Base-by-base conservation (phyloP, 148 eudicot species). In the Vaccinium vitisidaea region DNA sequence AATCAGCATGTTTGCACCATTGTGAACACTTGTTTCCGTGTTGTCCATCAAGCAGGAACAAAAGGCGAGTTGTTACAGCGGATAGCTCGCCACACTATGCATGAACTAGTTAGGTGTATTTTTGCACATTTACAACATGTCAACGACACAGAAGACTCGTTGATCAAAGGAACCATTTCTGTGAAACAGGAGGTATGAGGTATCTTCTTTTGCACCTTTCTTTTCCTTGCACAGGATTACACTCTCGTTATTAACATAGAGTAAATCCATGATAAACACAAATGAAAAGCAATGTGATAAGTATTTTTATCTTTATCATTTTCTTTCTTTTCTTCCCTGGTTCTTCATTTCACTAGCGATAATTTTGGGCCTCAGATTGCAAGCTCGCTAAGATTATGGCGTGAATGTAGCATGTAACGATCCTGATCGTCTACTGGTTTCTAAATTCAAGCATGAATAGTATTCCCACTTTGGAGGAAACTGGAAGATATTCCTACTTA, bases 41-140 rank as follows among this genome's bases (percentile, higher is more conserved):
- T 87, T 61, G 88, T 84, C 65, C 88, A 87, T 84, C 88, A 87
- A 87, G 88, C 88, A 32, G 75, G 86, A n/a, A 67, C 86, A 18
- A 83, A 87, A 80, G 85, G 88, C 39, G 88, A 87, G 75, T 75
- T 87, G 81, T 84, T 87, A 52, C 88, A 87, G 74, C 75, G 88
- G 32, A 80, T 87, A 73, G 86, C 88, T 12, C 88, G 88, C 67
- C 84, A 87, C 73, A 84, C 88, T 19, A 84, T 87, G 88, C 86
- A 87, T 75, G 88, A 87, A 84, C 79, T 87, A 48, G 36, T 87
- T n/a, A 87, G 86, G 86, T 87, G 88, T 63, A 80, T 87, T 32
- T 87, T 87, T 84, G 81, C 84, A 74, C 86, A 78, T 32, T 80
- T 87, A 49, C 81, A 71, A 10, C 81, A 87, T 27, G 43, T 84